These are phyloP conservation scores for Nymphaea colorata DNA, from an alignment of 164 flowering plant species.

Conservation along the genomic window DNA sequence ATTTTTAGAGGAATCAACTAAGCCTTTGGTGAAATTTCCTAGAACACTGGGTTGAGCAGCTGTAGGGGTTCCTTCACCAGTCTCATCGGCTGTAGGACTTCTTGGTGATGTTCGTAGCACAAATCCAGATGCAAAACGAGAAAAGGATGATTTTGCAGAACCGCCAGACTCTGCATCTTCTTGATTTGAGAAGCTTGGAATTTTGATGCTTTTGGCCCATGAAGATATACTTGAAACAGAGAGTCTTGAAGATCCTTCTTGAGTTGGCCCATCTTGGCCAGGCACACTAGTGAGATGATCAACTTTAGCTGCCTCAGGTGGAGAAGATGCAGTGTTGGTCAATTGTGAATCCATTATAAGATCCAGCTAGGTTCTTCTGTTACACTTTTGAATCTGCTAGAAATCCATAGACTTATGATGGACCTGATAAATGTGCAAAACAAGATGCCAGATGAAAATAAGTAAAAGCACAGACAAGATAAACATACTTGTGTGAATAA, in stretches of 20 bases:
- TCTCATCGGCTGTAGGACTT: constrained; percentile 35
- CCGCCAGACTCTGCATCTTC: constrained; percentile 38
- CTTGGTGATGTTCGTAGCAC: constrained; percentile 70
- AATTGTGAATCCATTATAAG: constrained; percentile 34
- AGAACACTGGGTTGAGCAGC: constrained; percentile 52
- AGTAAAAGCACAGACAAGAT: no score
- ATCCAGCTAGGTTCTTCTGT: not conserved
- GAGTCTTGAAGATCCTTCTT: constrained; percentile 35
- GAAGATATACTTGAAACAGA: constrained; percentile 62
- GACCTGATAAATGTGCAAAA: not conserved
- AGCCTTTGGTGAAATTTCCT: constrained; percentile 73
- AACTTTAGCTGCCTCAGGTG: constrained; percentile 22
- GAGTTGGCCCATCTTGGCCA: constrained; percentile 24
- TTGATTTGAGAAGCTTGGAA: constrained; percentile 46
- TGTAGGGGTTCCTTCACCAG: constrained; percentile 19
- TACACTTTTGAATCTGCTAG: not conserved
- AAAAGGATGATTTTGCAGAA: constrained; percentile 60
- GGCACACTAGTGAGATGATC: constrained; percentile 20
- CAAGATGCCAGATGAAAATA: no score
- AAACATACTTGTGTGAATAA: no score
- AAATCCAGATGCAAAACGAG: constrained; percentile 76
- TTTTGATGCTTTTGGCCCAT: constrained; percentile 75
- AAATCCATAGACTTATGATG: not conserved
- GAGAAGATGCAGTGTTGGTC: constrained; percentile 21
- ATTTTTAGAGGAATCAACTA: constrained; percentile 83